Evolutionary conservation across 331 rosid genomes (phyloP).

Genomic region (Quercus phellos): DNA sequence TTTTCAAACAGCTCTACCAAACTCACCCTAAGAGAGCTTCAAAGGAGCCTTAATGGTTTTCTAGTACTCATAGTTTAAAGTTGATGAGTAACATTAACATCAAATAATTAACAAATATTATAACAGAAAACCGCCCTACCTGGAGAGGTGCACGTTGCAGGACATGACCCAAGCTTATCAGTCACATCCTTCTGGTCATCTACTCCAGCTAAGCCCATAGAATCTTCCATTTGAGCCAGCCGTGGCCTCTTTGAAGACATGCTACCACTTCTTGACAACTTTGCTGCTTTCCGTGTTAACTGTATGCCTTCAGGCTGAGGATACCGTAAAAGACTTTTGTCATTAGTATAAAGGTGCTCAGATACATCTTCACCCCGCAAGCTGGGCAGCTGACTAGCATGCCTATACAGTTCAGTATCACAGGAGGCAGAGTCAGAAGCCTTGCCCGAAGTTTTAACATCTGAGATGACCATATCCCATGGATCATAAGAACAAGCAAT

Average conservation of each 20-base stretch:
- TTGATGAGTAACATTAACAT: not conserved
- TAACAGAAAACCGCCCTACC: conserved; percentile 34
- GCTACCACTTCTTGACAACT: conserved; percentile 42
- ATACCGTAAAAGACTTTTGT: conserved; percentile 38
- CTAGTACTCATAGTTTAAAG: not conserved
- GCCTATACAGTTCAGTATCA: conserved; percentile 39
- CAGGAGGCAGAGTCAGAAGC: conserved; percentile 37
- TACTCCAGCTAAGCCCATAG: conserved; percentile 27
- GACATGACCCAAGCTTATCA: conserved; percentile 47
- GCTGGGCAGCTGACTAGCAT: conserved; percentile 31
- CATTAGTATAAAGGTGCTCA: conserved; percentile 29
- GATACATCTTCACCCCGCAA: conserved; percentile 35
- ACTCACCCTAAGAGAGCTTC: not conserved
- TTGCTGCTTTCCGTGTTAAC: conserved; percentile 51
- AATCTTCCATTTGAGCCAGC: conserved; percentile 47
- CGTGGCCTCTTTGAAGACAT: conserved; percentile 59
- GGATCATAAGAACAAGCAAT: conserved; percentile 12
- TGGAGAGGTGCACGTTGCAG: conserved; percentile 46
- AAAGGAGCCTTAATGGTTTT: not conserved
- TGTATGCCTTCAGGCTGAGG: conserved; percentile 40
- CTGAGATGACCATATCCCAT: conserved; percentile 36
- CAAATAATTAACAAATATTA: not conserved
- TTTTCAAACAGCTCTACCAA: too few relatives aligned
- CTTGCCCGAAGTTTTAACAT: conserved; percentile 30
- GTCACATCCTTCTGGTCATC: conserved; percentile 48